These are phyloP conservation scores for Linum usitatissimum DNA, from an alignment of 345 rosid species.

Conservation along the genomic window DNA sequence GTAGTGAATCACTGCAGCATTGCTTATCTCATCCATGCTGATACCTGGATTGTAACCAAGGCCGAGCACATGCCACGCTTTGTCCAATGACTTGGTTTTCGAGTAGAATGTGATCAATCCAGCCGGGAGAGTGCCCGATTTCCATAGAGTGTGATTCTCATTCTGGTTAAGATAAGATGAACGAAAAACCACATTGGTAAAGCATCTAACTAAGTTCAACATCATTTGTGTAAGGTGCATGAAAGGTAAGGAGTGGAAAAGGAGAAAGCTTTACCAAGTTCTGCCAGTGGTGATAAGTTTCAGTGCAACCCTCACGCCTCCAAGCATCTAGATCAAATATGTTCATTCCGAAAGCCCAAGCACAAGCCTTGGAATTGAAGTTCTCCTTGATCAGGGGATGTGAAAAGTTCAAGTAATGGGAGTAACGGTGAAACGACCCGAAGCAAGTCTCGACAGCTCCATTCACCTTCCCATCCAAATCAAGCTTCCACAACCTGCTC, in stretches of 20 bases:
- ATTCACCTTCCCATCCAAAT: constrained; percentile 80
- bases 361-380: constrained; percentile 72
- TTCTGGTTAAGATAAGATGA: constrained; percentile 31
- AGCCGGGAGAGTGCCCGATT: constrained; percentile 60
- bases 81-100: constrained; percentile 70
- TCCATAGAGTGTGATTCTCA: constrained; percentile 62
- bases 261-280: constrained; percentile 34
- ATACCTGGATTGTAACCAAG: constrained; percentile 81
- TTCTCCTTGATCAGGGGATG: constrained; percentile 61
- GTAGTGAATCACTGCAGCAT: constrained; percentile 84
- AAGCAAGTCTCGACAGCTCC: constrained; percentile 95
- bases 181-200: not conserved
- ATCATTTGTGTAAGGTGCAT: not conserved
- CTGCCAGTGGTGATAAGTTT: constrained; percentile 51
- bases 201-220: not conserved
- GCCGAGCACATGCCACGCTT: constrained; percentile 88
- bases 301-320: constrained; percentile 56
- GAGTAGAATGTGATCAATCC: constrained; percentile 85
- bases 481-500: constrained; percentile 71
- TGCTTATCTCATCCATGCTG: constrained; percentile 70
- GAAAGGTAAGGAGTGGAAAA: constrained; percentile 5
- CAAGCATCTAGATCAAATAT: constrained; percentile 85
- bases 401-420: constrained; percentile 61
- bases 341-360: constrained; percentile 94
- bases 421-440: constrained; percentile 79